Conservation (phyloP, 352 stramenopile genomes). For the Globisporangium nunn region DNA sequence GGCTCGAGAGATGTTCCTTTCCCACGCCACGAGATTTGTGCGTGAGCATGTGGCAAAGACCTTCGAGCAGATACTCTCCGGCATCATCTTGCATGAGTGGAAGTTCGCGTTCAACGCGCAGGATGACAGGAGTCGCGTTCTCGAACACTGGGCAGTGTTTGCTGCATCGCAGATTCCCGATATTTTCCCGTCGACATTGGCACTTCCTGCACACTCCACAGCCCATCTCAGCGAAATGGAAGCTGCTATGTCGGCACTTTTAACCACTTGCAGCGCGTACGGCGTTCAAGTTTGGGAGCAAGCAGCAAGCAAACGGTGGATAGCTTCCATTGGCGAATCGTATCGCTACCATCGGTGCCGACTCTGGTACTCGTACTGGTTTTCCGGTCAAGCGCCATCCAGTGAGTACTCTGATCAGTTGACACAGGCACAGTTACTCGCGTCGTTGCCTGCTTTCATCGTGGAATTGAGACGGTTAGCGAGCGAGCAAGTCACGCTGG, state of each 20-base stretch:
- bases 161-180: conserved; percentile 22
- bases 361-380: conserved; percentile 38
- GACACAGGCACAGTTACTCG: conserved; percentile 29
- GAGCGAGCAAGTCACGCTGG: conserved; percentile 21
- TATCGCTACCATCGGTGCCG: conserved; percentile 20
- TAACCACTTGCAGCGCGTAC: conserved; percentile 3
- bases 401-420: conserved; percentile 10
- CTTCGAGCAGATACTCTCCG: conserved; percentile 20
- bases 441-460: conserved; percentile 31
- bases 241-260: conserved; percentile 1
- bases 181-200: conserved; percentile 24
- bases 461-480: conserved; percentile 28
- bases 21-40: conserved; percentile 9
- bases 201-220: conserved; percentile 6
- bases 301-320: conserved; percentile 5
- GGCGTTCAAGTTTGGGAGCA: conserved; percentile 2
- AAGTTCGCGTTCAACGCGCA: conserved; percentile 26
- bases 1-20: neutral
- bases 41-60: conserved; percentile 5
- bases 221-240: neutral
- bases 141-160: conserved; percentile 22
- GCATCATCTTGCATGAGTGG: conserved; percentile 36
- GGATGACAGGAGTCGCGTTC: conserved; percentile 3
- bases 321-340: neutral
- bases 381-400: conserved; percentile 7